Evolutionary conservation across 257 asterid genomes (phyloP).

Genomic region (Verbena officinalis): DNA sequence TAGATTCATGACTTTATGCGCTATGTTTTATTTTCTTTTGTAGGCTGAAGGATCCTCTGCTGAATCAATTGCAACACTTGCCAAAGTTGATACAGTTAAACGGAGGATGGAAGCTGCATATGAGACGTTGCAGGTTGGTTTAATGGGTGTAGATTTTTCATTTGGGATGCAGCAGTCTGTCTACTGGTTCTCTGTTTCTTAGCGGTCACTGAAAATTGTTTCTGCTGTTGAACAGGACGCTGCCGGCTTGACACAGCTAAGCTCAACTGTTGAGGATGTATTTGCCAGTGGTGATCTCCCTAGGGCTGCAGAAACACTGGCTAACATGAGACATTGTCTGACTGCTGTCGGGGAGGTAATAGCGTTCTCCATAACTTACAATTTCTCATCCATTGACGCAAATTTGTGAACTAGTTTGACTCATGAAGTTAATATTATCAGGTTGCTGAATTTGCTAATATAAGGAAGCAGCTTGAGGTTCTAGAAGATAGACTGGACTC

Average conservation of each 20-base stretch:
- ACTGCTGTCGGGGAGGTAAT: constrained; percentile 98
- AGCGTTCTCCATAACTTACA: constrained; percentile 1
- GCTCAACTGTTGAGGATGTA: constrained; percentile 98
- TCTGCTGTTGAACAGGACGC: constrained; percentile 70
- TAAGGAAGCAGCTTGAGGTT: constrained; percentile 97
- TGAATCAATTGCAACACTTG: constrained; percentile 84
- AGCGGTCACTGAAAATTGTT: constrained; percentile 27
- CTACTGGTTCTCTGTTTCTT: constrained; percentile 19
- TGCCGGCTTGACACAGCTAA: constrained; percentile 93
- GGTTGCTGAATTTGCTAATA: constrained; percentile 99
- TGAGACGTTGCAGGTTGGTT: constrained; percentile 86
- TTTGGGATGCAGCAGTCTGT: constrained; percentile 25
- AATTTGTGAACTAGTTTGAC: constrained; percentile 26
- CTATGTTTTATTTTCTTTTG: constrained; percentile 15
- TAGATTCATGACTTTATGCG: constrained; percentile 2
- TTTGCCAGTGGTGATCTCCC: constrained; percentile 99
- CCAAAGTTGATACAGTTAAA: constrained; percentile 92
- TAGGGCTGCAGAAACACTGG: constrained; percentile 94
- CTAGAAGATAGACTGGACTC: constrained; percentile 96
- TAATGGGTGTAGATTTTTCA: constrained; percentile 2
- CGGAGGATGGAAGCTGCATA: constrained; percentile 98
- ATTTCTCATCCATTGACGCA: constrained; percentile 4
- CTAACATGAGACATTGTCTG: constrained; percentile 96
- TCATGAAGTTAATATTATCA: constrained; percentile 41
- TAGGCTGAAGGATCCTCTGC: constrained; percentile 99